phyloP scores from a whole-genome alignment of 208 protist genomes.

The Giardia muris region DNA sequence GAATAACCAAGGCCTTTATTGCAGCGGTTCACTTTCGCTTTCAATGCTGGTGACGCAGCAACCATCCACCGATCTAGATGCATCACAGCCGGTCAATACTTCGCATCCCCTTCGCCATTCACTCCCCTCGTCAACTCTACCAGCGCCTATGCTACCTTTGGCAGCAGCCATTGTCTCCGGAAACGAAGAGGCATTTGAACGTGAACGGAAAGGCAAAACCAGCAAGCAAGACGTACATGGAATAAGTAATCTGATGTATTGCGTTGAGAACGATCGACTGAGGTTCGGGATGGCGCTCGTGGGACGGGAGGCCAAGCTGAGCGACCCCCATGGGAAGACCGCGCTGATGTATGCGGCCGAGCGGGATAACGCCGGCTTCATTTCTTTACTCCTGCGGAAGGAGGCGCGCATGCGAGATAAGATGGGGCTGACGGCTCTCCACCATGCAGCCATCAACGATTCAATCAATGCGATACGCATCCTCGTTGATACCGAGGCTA shows the following conservation, averaged over 20 bases:
- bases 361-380: background rate
- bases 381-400: background rate
- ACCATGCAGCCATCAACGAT: background rate
- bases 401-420: background rate
- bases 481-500: background rate
- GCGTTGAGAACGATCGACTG: background rate
- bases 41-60: too few relatives aligned
- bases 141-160: background rate
- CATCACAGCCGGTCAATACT: too few relatives aligned
- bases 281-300: background rate
- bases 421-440: background rate
- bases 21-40: too few relatives aligned
- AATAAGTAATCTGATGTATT: background rate
- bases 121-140: too few relatives aligned
- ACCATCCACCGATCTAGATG: too few relatives aligned
- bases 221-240: background rate
- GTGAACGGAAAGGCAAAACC: background rate
- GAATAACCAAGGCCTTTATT: too few relatives aligned
- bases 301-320: background rate
- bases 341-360: background rate
- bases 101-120: too few relatives aligned
- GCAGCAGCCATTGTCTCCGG: background rate
- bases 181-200: background rate
- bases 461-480: background rate
- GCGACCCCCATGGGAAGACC: background rate